Evolutionary conservation across 345 rosid species (phyloP), one percentile per base, ranked within the genome.

Genomic region (Theobroma cacao): DNA sequence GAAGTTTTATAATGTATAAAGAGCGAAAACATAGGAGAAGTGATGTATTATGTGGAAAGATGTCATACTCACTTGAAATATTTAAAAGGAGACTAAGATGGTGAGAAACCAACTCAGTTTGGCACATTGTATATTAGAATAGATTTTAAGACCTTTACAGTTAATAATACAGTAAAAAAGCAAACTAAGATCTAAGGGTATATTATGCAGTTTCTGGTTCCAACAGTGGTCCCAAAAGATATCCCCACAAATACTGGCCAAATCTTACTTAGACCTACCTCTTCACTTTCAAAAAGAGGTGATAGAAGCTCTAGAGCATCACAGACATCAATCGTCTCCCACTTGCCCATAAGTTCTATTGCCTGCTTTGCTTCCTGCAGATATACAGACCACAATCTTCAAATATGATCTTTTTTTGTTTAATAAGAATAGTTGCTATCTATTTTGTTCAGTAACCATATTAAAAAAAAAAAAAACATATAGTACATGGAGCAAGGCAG

Each of bases 331-430:
- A 96, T 94, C 81, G 85, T 91, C 78, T 92, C 91, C 99, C 97
- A 96, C 84, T 85, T 91, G 74, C 90, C 82, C 99, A 96, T 96
- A 79, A 96, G 88, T 72, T 94, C 94, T 50, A 91, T 72, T 63
- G 98, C 98, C 80, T 96, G 99, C 78, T 92, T 96, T 61, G 98
- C 99, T 91, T 96, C 98, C 99, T 96, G 91, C 82, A 85, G 76
- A 75, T 34, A 62, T 66, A 76, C 40, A 64, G 72, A 79, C 20
- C 14, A 64, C 52, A 53, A 78, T 60, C 45, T 75, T 83, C 75
- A 79, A 53, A 64, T 59, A 55, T n/a, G 5, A 34, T 26, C 34
- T 43, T 43, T 26, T 45, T 45, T 10, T 14, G 34, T 70, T 47
- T 47, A 70, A 47, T 47, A 7, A 70, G 24, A 70, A 66, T 24